Percentiles rank a stretch among this genome's conserved stretches.
Evolutionary conservation across 345 rosid species (phyloP).

Genomic region (Dovyalis caffra): DNA sequence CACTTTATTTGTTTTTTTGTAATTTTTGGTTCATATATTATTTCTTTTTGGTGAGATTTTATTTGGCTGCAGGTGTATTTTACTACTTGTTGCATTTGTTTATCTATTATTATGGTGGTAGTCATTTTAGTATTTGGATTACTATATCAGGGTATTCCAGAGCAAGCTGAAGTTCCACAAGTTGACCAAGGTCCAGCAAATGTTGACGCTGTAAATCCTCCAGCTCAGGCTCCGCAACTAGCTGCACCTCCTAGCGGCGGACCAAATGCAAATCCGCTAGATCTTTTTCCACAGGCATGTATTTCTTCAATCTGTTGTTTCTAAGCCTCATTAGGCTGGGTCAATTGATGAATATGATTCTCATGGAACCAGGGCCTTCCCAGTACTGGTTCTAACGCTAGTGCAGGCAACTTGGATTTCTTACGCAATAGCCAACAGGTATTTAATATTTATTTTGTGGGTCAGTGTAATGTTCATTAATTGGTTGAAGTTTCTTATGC

Average conservation of each 20-base stretch:
- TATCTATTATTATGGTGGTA: background rate
- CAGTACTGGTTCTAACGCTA: constrained; percentile 13
- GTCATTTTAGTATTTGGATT: background rate
- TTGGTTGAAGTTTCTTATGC: background rate
- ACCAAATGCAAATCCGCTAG: constrained; percentile 33
- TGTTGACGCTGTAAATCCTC: constrained; percentile 18
- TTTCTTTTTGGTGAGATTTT: background rate
- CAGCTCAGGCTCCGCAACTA: constrained; percentile 15
- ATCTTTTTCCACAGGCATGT: constrained; percentile 31
- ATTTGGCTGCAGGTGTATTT: background rate
- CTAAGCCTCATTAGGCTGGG: background rate
- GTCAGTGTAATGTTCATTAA: background rate
- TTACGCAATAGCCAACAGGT: constrained; percentile 35
- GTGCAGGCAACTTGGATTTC: constrained; percentile 28
- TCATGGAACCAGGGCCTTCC: constrained; percentile 22
- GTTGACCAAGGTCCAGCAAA: constrained; percentile 18
- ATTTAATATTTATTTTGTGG: background rate
- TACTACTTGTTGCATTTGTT: background rate
- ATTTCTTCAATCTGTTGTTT: background rate
- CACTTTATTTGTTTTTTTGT: no score
- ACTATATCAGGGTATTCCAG: constrained; percentile 26
- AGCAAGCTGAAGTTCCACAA: constrained; percentile 26
- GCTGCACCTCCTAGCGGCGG: constrained; percentile 6
- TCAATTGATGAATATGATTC: background rate
- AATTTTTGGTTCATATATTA: background rate